Conservation (phyloP, 2,329 filamentous ascomycete species). For the Paecilomyces fulvus region DNA sequence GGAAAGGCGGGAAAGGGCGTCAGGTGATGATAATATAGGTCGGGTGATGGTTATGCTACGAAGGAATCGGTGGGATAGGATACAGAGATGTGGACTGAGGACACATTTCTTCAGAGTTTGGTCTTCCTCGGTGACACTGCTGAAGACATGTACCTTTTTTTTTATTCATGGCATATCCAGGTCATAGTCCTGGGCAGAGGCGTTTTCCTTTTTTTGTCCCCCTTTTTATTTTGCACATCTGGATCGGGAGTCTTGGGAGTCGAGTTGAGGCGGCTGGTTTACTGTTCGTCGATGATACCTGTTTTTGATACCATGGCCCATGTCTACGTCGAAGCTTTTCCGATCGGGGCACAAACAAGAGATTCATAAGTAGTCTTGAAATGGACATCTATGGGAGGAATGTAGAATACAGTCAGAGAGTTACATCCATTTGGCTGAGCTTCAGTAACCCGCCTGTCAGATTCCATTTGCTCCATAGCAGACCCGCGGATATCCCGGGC, state of each 20-base stretch:
- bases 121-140: not conserved
- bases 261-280: not conserved
- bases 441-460: not conserved
- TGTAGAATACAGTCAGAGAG: constrained; percentile 1
- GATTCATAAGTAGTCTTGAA: not conserved
- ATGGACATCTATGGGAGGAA: not conserved
- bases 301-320: not conserved
- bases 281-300: not conserved
- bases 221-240: not conserved
- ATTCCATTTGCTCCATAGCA: not conserved
- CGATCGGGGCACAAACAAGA: not conserved
- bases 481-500: not conserved
- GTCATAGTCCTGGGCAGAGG: not conserved
- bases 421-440: not conserved
- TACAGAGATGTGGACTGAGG: not conserved
- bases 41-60: not conserved
- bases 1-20: constrained; percentile 13
- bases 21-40: constrained; percentile 3
- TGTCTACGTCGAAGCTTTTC: not conserved
- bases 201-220: not conserved
- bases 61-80: constrained; percentile 1
- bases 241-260: not conserved
- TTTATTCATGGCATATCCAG: not conserved
- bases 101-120: not conserved
- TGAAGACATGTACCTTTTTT: not conserved